Evolutionary conservation across 257 asterid genomes (phyloP).

Genomic region (Verbascum thapsus): DNA sequence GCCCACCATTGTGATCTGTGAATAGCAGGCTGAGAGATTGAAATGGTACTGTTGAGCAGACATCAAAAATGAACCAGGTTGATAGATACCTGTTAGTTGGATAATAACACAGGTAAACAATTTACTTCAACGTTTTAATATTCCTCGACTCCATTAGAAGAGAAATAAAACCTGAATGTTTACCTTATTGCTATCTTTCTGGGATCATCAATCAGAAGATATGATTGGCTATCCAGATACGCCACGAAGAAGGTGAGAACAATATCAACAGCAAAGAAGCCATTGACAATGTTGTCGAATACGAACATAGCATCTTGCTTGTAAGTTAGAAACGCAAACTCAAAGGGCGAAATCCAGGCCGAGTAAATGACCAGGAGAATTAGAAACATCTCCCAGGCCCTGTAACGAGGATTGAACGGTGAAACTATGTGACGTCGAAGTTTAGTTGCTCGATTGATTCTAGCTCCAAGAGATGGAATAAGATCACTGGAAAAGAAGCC

Average conservation of each 20-base stretch:
- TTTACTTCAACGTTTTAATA: neutral
- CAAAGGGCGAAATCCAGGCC: conserved; percentile 92
- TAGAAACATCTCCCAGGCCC: conserved; percentile 92
- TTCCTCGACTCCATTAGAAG: too few relatives aligned
- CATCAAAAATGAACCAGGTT: conserved; percentile 80
- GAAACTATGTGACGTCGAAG: conserved; percentile 61
- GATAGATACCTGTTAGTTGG: conserved; percentile 64
- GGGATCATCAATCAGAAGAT: conserved; percentile 71
- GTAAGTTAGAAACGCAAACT: conserved; percentile 75
- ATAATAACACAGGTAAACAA: conserved; percentile 1
- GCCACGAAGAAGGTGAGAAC: conserved; percentile 87
- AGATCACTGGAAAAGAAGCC: conserved; percentile 75
- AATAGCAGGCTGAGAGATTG: conserved; percentile 66
- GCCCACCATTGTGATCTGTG: conserved; percentile 67
- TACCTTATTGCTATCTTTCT: conserved; percentile 74
- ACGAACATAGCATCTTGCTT: conserved; percentile 60
- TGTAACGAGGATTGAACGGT: conserved; percentile 60
- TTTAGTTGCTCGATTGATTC: conserved; percentile 58
- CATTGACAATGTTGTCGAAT: conserved; percentile 72
- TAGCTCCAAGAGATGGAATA: conserved; percentile 87
- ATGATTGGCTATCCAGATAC: conserved; percentile 66
- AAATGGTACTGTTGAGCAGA: conserved; percentile 81
- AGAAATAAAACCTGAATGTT: conserved; percentile 2
- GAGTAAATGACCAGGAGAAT: conserved; percentile 75
- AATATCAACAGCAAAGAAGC: conserved; percentile 78